These are phyloP conservation scores for Mycena belliarum DNA, from an alignment of 768 basidiomycete species.

Conservation along the genomic window DNA sequence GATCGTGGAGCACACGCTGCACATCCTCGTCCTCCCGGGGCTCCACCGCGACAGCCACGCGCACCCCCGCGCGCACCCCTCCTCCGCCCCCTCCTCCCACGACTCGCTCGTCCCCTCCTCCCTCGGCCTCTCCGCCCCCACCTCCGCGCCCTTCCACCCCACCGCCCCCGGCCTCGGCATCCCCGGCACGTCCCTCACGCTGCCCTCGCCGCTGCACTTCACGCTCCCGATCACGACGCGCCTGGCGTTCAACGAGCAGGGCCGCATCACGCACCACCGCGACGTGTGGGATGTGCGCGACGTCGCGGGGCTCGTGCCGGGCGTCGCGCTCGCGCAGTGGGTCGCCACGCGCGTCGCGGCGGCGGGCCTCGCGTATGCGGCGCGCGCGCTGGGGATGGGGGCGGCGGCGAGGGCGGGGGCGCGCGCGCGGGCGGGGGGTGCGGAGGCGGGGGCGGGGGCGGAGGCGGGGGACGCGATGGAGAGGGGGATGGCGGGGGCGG, in stretches of 20 bases:
- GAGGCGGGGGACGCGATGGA: constrained; percentile 19
- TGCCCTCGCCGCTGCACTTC: constrained; percentile 75
- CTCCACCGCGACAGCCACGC: constrained; percentile 58
- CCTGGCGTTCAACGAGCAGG: constrained; percentile 79
- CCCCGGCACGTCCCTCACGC: constrained; percentile 55
- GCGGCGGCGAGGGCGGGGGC: constrained; percentile 15
- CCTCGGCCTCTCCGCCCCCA: constrained; percentile 20
- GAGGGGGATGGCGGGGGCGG: constrained; percentile 6
- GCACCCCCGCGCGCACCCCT: constrained; percentile 20
- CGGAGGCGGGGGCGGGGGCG: constrained; percentile 5
- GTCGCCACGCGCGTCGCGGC: constrained; percentile 64
- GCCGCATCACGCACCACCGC: constrained; percentile 76
- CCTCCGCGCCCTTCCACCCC: constrained; percentile 28
- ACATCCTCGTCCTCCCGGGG: constrained; percentile 74
- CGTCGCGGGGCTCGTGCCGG: constrained; percentile 71
- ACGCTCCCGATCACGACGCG: constrained; percentile 71
- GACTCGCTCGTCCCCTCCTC: constrained; percentile 39
- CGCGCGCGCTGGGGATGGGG: constrained; percentile 39
- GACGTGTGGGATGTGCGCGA: constrained; percentile 85
- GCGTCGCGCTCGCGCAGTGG: constrained; percentile 69
- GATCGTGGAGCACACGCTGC: constrained; percentile 79
- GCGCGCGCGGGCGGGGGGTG: neutral
- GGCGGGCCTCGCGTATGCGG: constrained; percentile 49
- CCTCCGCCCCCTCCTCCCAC: constrained; percentile 34
- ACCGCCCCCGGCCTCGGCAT: constrained; percentile 52